Conservation (phyloP, 768 basidiomycete species). For the Thelephora aurantiotincta region DNA sequence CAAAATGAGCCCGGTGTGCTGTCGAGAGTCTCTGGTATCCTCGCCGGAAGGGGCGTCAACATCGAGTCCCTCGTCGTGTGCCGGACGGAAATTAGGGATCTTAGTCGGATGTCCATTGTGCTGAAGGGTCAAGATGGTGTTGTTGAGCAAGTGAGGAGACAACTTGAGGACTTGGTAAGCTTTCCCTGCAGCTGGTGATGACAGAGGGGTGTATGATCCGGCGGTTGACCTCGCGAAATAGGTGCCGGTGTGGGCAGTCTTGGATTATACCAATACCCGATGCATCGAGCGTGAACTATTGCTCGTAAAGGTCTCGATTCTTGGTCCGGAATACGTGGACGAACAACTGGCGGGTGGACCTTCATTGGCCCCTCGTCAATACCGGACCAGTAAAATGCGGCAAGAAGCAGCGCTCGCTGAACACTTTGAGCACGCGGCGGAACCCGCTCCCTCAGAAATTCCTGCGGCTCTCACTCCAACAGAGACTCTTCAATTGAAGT, state of each 20-base stretch:
- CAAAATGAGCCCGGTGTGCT: constrained; percentile 99
- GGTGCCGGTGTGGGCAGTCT: constrained; percentile 99
- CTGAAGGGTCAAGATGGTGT: constrained; percentile 94
- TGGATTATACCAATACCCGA: constrained; percentile 91
- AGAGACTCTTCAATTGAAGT: constrained; percentile 80
- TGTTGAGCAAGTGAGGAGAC: constrained; percentile 90
- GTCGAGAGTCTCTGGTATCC: constrained; percentile 92
- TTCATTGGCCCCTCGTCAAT: constrained; percentile 57
- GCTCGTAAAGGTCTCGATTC: constrained; percentile 91
- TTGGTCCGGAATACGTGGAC: constrained; percentile 93
- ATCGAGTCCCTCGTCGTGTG: constrained; percentile 98
- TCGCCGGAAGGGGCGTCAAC: constrained; percentile 96
- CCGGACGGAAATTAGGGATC: constrained; percentile 90
- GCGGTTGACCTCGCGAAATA: constrained; percentile 15
- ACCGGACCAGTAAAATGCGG: constrained; percentile 35
- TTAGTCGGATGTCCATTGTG: constrained; percentile 97
- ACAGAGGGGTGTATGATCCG: too few species aligned
- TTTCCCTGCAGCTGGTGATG: background rate
- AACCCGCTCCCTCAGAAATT: constrained; percentile 14
- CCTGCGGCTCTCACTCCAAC: constrained; percentile 35
- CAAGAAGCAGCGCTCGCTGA: constrained; percentile 63
- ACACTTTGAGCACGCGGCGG: constrained; percentile 55
- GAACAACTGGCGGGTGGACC: constrained; percentile 81
- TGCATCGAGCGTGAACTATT: constrained; percentile 89
- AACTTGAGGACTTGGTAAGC: constrained; percentile 90